Base-by-base conservation (phyloP, 305 asterid species). In the Plantago coronopus region DNA sequence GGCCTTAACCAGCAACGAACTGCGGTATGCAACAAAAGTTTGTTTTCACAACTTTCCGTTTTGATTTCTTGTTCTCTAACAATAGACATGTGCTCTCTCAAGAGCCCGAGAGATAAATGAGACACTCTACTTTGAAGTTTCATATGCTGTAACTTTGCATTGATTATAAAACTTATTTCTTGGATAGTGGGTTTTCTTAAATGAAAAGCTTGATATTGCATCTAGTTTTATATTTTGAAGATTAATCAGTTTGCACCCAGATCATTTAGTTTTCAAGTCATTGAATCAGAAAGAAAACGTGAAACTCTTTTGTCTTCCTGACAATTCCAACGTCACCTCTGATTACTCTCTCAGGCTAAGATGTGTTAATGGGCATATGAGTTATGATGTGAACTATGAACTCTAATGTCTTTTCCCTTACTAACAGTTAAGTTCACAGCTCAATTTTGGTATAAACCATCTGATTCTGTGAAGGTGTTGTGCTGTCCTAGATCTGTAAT, bases 1-100 rank as follows among this genome's bases (percentile, higher is more conserved):
- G 98, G 98, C 74, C 85, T 91, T 69, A 91, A 89, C 72, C 97
- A 91, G 82, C 97, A 88, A 69, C 83, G 98, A 71, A 88, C 83
- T 78, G 98, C 98, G 72, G 96, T 91, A 69, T 62, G 88, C 62
- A 62, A 67, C 64, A 17, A 55, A 59, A 66, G 62, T 51, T 62
- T 61, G 60, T 48, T 34, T 8, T 58, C 17, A 12, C 62, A 38
- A n/a, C n/a, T 23, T 23, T 16, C 9, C 14, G 17, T 17, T 2
- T 17, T 56, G 60, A 6, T 11, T 19, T 31, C 18, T 1, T 2
- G 0, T 5, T 56, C 6, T 11, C 3, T 3, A 22, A 17, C 20
- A 27, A 27, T 27, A n/a, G 34, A 1, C 10, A 37, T 40, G 15
- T 64, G 29, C 45, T 60, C 23, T 62, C 14, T 19, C 8, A 45